A percentile compares a stretch with the other conserved stretches of the same genome.
Evolutionary conservation across 805 yeast species (phyloP).

Genomic region (Candida oleophila): DNA sequence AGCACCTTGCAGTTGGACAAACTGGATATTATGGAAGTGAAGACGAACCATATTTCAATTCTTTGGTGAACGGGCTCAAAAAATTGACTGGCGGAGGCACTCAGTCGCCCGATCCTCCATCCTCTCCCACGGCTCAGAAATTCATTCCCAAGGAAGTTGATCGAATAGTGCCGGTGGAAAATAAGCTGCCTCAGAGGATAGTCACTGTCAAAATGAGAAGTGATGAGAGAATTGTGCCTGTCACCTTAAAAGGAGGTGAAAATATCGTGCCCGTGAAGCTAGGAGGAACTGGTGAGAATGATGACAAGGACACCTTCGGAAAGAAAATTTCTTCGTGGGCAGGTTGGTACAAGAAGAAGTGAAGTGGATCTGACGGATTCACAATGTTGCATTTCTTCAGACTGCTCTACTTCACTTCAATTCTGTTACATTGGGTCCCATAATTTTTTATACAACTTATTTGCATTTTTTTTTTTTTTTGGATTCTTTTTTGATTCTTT

Average conservation of each 20-base stretch:
- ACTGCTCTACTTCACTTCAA: too few species aligned
- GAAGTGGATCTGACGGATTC: too few species aligned
- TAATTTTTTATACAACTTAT: too few species aligned
- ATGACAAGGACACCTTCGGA: background rate
- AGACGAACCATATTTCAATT: conserved; percentile 18
- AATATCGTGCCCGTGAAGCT: conserved; percentile 3
- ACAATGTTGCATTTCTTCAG: too few species aligned
- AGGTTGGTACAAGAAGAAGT: conserved; percentile 6
- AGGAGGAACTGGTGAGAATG: background rate
- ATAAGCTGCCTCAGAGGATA: conserved; percentile 4
- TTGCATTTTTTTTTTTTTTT: too few species aligned
- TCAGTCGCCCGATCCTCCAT: background rate
- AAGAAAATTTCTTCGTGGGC: conserved; percentile 2
- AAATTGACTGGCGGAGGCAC: conserved; percentile 1
- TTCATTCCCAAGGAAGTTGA: conserved; percentile 1
- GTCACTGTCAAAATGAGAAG: conserved; percentile 1
- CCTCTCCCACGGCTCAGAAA: background rate
- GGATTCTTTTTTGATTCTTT: too few species aligned
- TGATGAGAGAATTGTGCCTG: conserved; percentile 5
- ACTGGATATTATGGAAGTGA: conserved; percentile 21
- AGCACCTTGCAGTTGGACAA: conserved; percentile 29
- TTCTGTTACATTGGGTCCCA: too few species aligned
- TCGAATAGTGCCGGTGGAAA: conserved; percentile 10
- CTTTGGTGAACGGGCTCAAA: conserved; percentile 20
- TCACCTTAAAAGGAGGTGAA: background rate